Percentiles rank a stretch among this genome's conserved stretches.
These are phyloP conservation scores for Otatea glauca DNA, from an alignment of 176 grass and related monocot species.

Conservation along the genomic window DNA sequence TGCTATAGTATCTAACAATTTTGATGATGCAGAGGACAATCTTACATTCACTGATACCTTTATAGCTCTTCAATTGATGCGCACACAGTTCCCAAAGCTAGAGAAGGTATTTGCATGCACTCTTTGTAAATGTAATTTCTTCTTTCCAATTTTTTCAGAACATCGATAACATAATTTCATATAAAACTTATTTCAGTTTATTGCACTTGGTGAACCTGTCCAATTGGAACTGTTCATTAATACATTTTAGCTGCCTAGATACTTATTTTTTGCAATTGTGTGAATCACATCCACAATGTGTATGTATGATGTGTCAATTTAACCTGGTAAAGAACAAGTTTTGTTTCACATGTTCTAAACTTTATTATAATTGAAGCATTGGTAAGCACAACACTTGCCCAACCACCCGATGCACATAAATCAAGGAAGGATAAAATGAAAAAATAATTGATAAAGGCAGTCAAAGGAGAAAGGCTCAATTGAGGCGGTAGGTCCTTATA, in stretches of 20 bases:
- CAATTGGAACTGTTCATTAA: not conserved
- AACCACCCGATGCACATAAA: not conserved
- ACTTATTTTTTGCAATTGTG: constrained; percentile 8
- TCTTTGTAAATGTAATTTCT: not conserved
- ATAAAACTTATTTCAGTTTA: not conserved
- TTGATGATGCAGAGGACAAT: constrained; percentile 66
- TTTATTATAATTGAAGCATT: not conserved
- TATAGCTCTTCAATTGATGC: constrained; percentile 91
- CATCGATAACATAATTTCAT: constrained; percentile 3
- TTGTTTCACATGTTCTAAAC: not conserved
- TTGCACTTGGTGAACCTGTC: not conserved
- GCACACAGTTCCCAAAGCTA: constrained; percentile 72
- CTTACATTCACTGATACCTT: constrained; percentile 78
- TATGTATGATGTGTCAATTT: not conserved
- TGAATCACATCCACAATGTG: not conserved
- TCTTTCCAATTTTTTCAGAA: constrained; percentile 7
- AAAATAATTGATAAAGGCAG: constrained; percentile 9
- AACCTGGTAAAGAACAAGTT: not conserved
- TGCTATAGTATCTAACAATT: constrained; percentile 16
- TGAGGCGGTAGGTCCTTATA: too few relatives aligned
- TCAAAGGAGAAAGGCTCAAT: not conserved
- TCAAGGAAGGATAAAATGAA: not conserved
- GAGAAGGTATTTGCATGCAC: constrained; percentile 60
- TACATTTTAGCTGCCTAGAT: not conserved
- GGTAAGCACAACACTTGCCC: not conserved